Evolutionary conservation across 495 filamentous ascomycete species (phyloP).

Genomic region (Poronia punctata): DNA sequence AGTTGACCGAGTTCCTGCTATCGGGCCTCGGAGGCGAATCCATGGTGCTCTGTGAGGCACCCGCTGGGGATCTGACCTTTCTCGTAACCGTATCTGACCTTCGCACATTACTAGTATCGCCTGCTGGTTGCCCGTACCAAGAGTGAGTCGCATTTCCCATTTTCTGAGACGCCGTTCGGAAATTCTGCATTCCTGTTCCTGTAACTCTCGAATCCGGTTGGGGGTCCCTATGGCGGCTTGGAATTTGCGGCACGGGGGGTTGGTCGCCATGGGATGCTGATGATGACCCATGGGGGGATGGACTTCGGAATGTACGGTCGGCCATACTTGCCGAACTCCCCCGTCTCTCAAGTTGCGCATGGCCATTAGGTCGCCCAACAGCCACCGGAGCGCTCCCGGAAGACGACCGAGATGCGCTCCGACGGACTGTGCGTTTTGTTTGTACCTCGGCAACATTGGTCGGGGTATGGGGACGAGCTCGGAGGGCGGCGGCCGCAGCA

Average conservation of each 20-base stretch:
- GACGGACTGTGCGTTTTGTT: slow-evolving; percentile 75
- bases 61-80: slow-evolving; percentile 24
- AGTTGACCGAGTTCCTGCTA: slow-evolving; percentile 67
- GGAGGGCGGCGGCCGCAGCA: slow-evolving; percentile 76
- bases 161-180: slow-evolving; percentile 40
- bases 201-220: slow-evolving; percentile 14
- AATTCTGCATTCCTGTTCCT: slow-evolving; percentile 27
- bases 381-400: slow-evolving; percentile 42
- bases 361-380: slow-evolving; percentile 31
- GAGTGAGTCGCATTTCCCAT: slow-evolving; percentile 27
- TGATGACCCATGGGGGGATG: slow-evolving; percentile 49
- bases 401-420: slow-evolving; percentile 64
- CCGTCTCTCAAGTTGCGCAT: slow-evolving; percentile 48
- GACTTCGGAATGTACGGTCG: slow-evolving; percentile 72
- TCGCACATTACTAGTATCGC: slow-evolving; percentile 35
- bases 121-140: slow-evolving; percentile 38
- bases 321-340: slow-evolving; percentile 77
- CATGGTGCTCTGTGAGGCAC: background rate
- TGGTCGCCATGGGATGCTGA: slow-evolving; percentile 31
- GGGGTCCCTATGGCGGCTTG: slow-evolving; percentile 28
- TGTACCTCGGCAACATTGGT: slow-evolving; percentile 72
- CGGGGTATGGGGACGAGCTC: slow-evolving; percentile 67
- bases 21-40: slow-evolving; percentile 33
- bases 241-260: slow-evolving; percentile 71
- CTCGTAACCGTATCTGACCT: slow-evolving; percentile 37